A percentile compares a stretch with the other conserved stretches of the same genome.
phyloP scores from a whole-genome alignment of 768 basidiomycete species.

The Russula emetica region DNA sequence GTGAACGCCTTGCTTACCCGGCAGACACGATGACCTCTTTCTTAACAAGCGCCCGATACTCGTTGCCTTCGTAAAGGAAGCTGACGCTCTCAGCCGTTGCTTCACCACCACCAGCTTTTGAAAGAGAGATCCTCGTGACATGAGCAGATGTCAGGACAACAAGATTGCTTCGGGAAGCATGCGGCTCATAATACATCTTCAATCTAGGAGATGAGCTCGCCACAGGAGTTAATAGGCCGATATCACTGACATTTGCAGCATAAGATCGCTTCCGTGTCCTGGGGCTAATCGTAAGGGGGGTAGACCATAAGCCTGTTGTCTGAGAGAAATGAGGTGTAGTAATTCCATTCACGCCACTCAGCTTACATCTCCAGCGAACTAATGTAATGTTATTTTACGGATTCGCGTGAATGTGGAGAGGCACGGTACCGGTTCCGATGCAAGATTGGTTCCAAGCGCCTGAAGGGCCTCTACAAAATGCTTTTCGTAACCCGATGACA shows the following conservation, averaged over 20 bases:
- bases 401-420: neutral
- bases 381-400: neutral
- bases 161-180: slow-evolving; percentile 27
- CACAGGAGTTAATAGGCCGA: neutral
- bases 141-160: slow-evolving; percentile 27
- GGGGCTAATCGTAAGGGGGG: slow-evolving; percentile 14
- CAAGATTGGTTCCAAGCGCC: neutral
- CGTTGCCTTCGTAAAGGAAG: slow-evolving; percentile 20
- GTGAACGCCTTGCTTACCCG: slow-evolving; percentile 8
- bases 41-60: slow-evolving; percentile 7
- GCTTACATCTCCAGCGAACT: slow-evolving; percentile 25
- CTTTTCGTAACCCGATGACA: slow-evolving; percentile 14
- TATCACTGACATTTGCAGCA: slow-evolving; percentile 20
- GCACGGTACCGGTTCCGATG: slow-evolving; percentile 9
- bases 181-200: slow-evolving; percentile 29
- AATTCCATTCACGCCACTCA: neutral
- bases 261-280: slow-evolving; percentile 16
- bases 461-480: slow-evolving; percentile 8
- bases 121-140: slow-evolving; percentile 16
- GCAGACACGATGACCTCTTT: slow-evolving; percentile 26
- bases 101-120: neutral
- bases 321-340: slow-evolving; percentile 2
- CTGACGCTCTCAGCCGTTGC: slow-evolving; percentile 15
- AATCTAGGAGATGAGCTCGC: neutral
- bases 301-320: slow-evolving; percentile 17